phyloP scores from a whole-genome alignment of 164 flowering plant genomes.

The Stephania japonica region DNA sequence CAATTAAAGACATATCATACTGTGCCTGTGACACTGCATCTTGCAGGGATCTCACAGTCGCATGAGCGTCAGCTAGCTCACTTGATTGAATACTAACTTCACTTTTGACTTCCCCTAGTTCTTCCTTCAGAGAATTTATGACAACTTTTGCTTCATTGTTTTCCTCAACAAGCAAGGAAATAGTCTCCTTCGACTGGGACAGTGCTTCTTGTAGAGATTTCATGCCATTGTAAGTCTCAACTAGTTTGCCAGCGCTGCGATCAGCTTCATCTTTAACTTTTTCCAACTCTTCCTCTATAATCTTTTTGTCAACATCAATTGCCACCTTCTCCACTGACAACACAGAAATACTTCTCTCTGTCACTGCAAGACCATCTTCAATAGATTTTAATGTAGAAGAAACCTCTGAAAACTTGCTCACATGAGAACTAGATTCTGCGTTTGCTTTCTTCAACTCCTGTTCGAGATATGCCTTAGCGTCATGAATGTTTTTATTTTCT shows the following conservation, averaged over 20 bases:
- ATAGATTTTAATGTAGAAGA: constrained; percentile 30
- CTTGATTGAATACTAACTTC: constrained; percentile 35
- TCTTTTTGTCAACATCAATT: constrained; percentile 32
- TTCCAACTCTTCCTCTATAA: constrained; percentile 44
- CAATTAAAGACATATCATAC: constrained; percentile 35
- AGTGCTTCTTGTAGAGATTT: constrained; percentile 50
- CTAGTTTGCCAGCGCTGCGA: constrained; percentile 33
- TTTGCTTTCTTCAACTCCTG: constrained; percentile 44
- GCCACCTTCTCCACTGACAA: constrained; percentile 43
- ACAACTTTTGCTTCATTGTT: constrained; percentile 25
- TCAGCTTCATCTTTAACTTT: constrained; percentile 40
- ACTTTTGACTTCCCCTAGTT: constrained; percentile 47
- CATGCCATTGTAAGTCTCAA: constrained; percentile 41
- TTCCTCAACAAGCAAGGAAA: constrained; percentile 37
- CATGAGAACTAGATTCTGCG: not conserved
- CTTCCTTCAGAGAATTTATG: constrained; percentile 42
- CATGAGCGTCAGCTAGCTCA: constrained; percentile 35
- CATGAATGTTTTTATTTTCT: constrained; percentile 52
- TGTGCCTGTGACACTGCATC: constrained; percentile 44
- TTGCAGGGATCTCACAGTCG: constrained; percentile 47
- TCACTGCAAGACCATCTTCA: constrained; percentile 41
- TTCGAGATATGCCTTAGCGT: constrained; percentile 30
- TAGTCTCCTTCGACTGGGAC: constrained; percentile 29
- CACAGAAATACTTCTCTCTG: constrained; percentile 38
- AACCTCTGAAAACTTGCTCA: constrained; percentile 34